Base-by-base conservation (phyloP, 352 stramenopile genomes). In the Pythium myriotylum region DNA sequence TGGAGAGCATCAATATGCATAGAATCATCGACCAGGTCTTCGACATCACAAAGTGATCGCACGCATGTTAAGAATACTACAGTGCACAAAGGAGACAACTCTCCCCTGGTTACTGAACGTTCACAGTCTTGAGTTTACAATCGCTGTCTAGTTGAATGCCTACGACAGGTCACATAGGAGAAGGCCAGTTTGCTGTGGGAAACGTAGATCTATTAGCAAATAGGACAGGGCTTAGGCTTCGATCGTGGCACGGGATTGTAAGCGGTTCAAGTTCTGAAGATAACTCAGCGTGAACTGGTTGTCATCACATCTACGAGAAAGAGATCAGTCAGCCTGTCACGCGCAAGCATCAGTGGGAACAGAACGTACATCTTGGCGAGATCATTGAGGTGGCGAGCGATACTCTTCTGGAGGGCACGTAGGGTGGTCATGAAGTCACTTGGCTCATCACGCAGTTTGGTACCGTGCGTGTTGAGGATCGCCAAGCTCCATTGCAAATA, bases 401-500 rank as follows among this genome's bases (percentile, higher is more conserved):
- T 75, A 54, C 83, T 93, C 66, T 95, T 95, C 65, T 97, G 87
- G 39, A 97, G 62, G 20, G 84, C 86, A 52, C 91, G 88, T 62
- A 97, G 72, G 20, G 88, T 89, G 0, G 79, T 73, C 54, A 96
- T 72, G 60, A 91, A 96, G 23, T 85, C 81, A 16, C 71, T 76
- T 29, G 80, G 80, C 60, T 94, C 79, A 41, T 91, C 84, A 17
- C 89, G 84, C 24, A 98, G 62, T 53, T 86, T 89, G 39, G 84
- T 74, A 23, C 95, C 96, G 70, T 99, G 96, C 5, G 81, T 89
- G 68, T 98, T 97, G 19, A 99, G 82, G 35, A 99, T 72, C 46
- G 92, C 83, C 29, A 98, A 76, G 70, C 86, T 96, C 96, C 96
- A 99, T 61, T 97, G 85, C 35, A 99, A 70, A 71, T 99, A 99